Base-by-base conservation (phyloP, 352 stramenopile genomes). In the Pythium diclinum region DNA sequence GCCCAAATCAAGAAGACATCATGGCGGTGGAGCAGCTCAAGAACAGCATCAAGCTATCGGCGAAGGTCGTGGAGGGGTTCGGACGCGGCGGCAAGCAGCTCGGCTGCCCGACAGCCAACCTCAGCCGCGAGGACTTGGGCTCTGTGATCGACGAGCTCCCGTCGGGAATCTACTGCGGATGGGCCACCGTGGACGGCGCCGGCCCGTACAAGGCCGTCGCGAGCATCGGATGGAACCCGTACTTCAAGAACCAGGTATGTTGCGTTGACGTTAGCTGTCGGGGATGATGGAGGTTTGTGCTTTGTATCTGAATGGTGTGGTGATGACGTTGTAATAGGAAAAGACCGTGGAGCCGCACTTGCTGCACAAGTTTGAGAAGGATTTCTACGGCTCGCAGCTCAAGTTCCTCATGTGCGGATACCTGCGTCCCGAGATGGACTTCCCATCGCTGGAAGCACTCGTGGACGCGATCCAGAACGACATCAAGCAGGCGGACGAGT, bases 311-410 rank as follows among this genome's bases (percentile, higher is more conserved):
- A 17, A 38, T 34, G 25, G 13, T 49, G 28, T 33, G 33, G n/a
- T 23, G 21, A 36, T 40, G n/a, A 44, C n/a, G 8, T 6, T 6
- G 7, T 53, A 58, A 25, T 53, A 89, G 72, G 91, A 98, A 73
- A 98, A 98, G 72, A 98, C 98, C 56, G 92, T 98, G 16, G 96
- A 99, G 72, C 95, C 95, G 19, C 94, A 98, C 69, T 81, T 99
- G 70, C 86, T 98, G 71, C 81, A 95, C 63, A 87, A 95, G 58
- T 98, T 98, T 57, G 85, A 92, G 7, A 69, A 89, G 17, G 95
- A 99, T 65, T 99, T 99, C 60, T 99, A 99, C 78, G 90, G 84
- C 59, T 77, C 94, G 69, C 85, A 82, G 48, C 91, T 99, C 80
- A 91, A 96, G 74, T 87, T 98, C 54, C 72, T 98, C 60, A 85